These are phyloP conservation scores for Coccomyxa sp. DNA, from an alignment of 139 green algal species.

Conservation along the genomic window DNA sequence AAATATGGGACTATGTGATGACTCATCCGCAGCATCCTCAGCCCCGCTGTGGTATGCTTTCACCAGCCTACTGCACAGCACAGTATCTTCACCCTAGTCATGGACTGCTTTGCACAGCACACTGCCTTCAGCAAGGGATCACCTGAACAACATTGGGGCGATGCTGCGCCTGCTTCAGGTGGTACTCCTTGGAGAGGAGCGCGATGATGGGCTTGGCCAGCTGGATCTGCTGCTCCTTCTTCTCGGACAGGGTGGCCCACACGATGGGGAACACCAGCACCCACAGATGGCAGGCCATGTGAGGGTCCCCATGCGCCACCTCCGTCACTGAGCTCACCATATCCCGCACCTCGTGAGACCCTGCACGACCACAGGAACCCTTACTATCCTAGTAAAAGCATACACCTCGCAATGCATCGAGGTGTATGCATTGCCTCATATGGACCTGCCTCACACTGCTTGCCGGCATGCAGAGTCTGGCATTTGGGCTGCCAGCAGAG, in stretches of 20 bases:
- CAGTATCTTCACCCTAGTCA: neutral
- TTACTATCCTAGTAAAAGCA: neutral
- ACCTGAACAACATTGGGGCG: constrained; percentile 92
- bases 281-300: constrained; percentile 78
- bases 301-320: constrained; percentile 57
- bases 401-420: neutral
- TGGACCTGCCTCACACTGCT: neutral
- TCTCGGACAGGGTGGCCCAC: constrained; percentile 83
- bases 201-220: constrained; percentile 95
- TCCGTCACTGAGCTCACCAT: constrained; percentile 83
- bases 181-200: constrained; percentile 88
- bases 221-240: constrained; percentile 81
- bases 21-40: neutral
- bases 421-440: neutral
- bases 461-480: neutral
- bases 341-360: constrained; percentile 54
- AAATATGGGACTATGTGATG: neutral
- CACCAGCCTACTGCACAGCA: neutral
- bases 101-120: neutral
- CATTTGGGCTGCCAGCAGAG: neutral
- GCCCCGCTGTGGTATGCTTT: neutral
- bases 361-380: constrained; percentile 21
- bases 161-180: constrained; percentile 65
- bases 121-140: neutral
- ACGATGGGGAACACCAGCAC: constrained; percentile 98